Percentiles rank a stretch among this genome's conserved stretches.
These are phyloP conservation scores for Lasiodiplodia sp. DNA, from an alignment of 2,329 filamentous ascomycete species.

Conservation along the genomic window DNA sequence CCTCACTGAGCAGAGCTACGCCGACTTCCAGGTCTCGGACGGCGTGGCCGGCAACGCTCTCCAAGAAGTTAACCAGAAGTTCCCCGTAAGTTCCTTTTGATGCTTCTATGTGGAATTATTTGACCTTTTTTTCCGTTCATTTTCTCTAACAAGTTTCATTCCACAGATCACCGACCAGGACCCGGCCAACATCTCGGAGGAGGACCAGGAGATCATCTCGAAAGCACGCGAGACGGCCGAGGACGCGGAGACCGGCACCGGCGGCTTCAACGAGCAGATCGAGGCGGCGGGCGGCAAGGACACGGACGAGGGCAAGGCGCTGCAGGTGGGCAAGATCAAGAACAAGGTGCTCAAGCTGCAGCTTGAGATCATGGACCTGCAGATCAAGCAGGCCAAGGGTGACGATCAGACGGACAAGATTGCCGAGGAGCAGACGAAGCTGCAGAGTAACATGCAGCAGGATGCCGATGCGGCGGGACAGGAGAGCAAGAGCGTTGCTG, in stretches of 20 bases:
- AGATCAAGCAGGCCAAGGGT: conserved; percentile 63
- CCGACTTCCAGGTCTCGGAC: conserved; percentile 59
- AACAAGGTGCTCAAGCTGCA: conserved; percentile 68
- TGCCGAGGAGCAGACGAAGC: conserved; percentile 58
- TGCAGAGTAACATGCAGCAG: conserved; percentile 60
- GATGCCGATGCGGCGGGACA: conserved; percentile 59
- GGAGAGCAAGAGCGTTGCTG: conserved; percentile 41
- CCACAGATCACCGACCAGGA: conserved; percentile 54
- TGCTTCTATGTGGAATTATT: too few relatives aligned
- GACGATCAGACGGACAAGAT: conserved; percentile 56
- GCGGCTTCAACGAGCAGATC: conserved; percentile 61
- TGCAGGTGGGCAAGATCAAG: conserved; percentile 65
- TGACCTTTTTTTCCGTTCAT: neutral
- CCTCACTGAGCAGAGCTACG: conserved; percentile 38
- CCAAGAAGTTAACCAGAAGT: conserved; percentile 61
- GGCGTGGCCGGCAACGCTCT: conserved; percentile 62
- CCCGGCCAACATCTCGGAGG: conserved; percentile 55
- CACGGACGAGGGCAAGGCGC: conserved; percentile 49
- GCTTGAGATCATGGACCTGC: conserved; percentile 59
- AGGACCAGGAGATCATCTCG: conserved; percentile 61
- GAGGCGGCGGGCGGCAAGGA: conserved; percentile 50
- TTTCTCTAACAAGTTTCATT: neutral
- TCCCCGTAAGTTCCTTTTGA: conserved; percentile 52
- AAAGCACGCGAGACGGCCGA: conserved; percentile 63
- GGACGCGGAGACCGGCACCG: conserved; percentile 58